These are phyloP conservation scores for Nicotiana paniculata DNA, from an alignment of 257 asterid species.

Conservation along the genomic window DNA sequence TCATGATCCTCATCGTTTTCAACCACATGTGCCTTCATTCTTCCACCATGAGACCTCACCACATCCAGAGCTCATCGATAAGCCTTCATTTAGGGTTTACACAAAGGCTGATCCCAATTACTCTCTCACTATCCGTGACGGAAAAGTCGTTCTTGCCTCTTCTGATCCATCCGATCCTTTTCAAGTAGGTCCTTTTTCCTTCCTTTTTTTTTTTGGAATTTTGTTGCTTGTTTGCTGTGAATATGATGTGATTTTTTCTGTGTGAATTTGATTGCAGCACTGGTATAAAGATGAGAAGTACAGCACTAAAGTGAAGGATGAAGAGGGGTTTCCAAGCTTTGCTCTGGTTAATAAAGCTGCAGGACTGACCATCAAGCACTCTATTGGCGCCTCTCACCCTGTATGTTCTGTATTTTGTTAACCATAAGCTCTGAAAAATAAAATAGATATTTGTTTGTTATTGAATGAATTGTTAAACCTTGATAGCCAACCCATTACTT, in stretches of 20 bases:
- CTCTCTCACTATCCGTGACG: slow-evolving; percentile 68
- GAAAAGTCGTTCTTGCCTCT: slow-evolving; percentile 59
- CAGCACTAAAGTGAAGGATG: slow-evolving; percentile 68
- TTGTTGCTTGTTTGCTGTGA: neutral
- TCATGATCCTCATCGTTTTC: slow-evolving; percentile 12
- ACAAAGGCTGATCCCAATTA: slow-evolving; percentile 56
- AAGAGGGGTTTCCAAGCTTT: slow-evolving; percentile 69
- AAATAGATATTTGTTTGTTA: neutral
- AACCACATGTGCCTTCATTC: slow-evolving; percentile 27
- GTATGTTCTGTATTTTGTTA: slow-evolving; percentile 16
- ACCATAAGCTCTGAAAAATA: neutral
- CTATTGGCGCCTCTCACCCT: slow-evolving; percentile 46
- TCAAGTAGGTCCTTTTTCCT: slow-evolving; percentile 32
- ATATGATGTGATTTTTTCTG: neutral
- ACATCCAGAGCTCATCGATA: slow-evolving; percentile 22
- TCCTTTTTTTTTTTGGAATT: neutral
- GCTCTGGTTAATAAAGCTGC: slow-evolving; percentile 66
- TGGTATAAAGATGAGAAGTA: slow-evolving; percentile 64
- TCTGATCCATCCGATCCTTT: slow-evolving; percentile 57
- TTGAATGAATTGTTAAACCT: neutral
- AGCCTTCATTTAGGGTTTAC: slow-evolving; percentile 61
- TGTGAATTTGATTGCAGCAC: slow-evolving; percentile 34
- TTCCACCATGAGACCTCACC: slow-evolving; percentile 20
- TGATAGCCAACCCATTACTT: neutral
- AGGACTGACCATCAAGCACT: slow-evolving; percentile 64